Evolutionary conservation across 2,329 filamentous ascomycete species (phyloP).

Genomic region (Talaromyces sp.): DNA sequence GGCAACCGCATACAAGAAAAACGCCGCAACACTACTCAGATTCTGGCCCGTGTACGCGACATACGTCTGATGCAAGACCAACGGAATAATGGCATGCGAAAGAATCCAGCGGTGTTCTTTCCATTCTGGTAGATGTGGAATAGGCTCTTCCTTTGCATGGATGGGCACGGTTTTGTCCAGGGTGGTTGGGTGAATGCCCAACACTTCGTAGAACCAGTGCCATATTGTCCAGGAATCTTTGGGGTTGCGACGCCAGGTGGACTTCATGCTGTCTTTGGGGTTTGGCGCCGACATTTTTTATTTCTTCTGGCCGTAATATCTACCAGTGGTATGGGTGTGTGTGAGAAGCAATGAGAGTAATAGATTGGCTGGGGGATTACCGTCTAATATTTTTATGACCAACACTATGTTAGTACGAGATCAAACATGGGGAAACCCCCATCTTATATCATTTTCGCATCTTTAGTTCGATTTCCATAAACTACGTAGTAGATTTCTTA

Average conservation of each 20-base stretch:
- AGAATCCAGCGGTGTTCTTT: constrained; percentile 37
- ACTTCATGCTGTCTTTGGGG: constrained; percentile 36
- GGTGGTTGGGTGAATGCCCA: constrained; percentile 24
- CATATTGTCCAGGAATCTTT: constrained; percentile 26
- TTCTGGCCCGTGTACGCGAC: constrained; percentile 27
- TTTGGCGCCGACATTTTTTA: constrained; percentile 13
- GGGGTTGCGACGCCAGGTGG: constrained; percentile 30
- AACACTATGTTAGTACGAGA: background rate
- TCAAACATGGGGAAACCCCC: background rate
- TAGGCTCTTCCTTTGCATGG: constrained; percentile 38
- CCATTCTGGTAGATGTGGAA: constrained; percentile 34
- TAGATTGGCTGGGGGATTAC: background rate
- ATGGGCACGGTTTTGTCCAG: constrained; percentile 31
- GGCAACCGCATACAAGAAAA: constrained; percentile 34
- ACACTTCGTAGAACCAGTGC: constrained; percentile 29
- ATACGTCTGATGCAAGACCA: constrained; percentile 35
- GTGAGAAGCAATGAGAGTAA: background rate
- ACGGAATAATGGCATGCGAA: constrained; percentile 32
- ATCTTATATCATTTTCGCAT: background rate
- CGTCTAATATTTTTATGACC: background rate
- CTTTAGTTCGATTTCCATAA: background rate
- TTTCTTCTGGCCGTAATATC: too few relatives aligned
- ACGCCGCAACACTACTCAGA: constrained; percentile 27
- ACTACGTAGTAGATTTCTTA: too few relatives aligned
- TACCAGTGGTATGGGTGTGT: background rate